Evolutionary conservation across 495 filamentous ascomycete genomes (phyloP), one percentile per base, ranked within the genome.

Genomic region (Penicillium crystallinum): DNA sequence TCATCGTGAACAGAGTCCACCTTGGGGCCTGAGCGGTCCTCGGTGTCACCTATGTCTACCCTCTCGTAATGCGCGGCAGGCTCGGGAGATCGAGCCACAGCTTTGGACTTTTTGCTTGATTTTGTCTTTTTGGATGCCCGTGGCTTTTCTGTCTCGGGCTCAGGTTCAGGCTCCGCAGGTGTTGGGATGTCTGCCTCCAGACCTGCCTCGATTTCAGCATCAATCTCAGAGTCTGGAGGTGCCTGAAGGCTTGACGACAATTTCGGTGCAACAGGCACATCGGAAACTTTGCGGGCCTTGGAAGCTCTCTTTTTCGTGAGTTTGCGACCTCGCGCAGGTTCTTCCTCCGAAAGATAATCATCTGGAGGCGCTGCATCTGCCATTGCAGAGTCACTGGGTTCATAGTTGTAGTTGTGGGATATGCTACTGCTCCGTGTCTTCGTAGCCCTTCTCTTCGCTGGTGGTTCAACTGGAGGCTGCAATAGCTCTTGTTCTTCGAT

Each of bases 141-240:
- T 37, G 76, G 73, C 23, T 65, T 46, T 43, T 65, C 65, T 17
- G 46, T 34, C 22, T 37, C 46, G 3, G 37, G 6, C 40, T 50
- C 49, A 7, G 64, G 53, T 49, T 74, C 74, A 39, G 45, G 35
- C n/a, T 66, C 53, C 6, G 7, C 23, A 7, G 23, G 23, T 27
- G 23, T 27, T 3, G 51, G 46, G 10, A 46, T 22, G 21, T 62
- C 57, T 45, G 38, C 53, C 39, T 73, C 85, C 15, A 88, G 76
- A 37, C 87, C 87, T 17, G 82, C 81, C 55, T 85, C 79, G 2
- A 90, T 71, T 27, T 78, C 82, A 21, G 79, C 77, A n/a, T 90
- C 83, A 29, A 89, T 75, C 46, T 88, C 86, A 3, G 83, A 81
- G 46, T 91, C 83, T 41, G 77, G 73, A 4, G 76, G 76, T 1